Conservation (phyloP, 352 stramenopile species). For the Phytophthora syringae region DNA sequence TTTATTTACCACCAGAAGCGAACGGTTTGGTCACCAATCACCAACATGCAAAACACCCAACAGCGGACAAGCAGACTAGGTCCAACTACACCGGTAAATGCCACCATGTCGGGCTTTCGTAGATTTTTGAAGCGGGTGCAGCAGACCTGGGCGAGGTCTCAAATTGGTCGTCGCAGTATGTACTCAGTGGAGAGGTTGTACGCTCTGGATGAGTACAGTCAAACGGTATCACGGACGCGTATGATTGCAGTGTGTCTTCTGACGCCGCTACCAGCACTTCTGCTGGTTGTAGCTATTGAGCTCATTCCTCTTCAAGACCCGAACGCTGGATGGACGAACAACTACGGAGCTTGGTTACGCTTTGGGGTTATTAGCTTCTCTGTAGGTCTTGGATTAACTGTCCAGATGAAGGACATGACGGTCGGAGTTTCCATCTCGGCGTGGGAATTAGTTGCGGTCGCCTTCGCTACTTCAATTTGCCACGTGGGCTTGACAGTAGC, state of each 20-base stretch:
- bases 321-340: conserved; percentile 2
- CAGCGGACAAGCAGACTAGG: too few species aligned
- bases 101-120: not conserved
- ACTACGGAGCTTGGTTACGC: conserved; percentile 10
- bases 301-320: conserved; percentile 12
- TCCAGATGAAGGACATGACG: conserved; percentile 11
- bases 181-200: conserved; percentile 6
- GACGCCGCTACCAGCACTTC: not conserved
- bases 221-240: not conserved
- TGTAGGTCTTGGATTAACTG: not conserved
- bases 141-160: not conserved
- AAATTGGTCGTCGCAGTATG: conserved; percentile 12
- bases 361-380: conserved; percentile 14
- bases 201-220: conserved; percentile 6
- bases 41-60: too few species aligned
- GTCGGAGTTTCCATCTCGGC: not conserved
- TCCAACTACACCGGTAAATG: too few species aligned
- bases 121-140: not conserved
- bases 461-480: not conserved
- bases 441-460: conserved; percentile 1
- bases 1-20: too few species aligned
- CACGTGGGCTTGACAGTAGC: conserved; percentile 5
- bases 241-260: conserved; percentile 10
- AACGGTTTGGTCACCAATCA: too few species aligned
- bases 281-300: conserved; percentile 6